phyloP scores from a whole-genome alignment of 805 yeast genomes.

The Cyberlindnera saturnus region DNA sequence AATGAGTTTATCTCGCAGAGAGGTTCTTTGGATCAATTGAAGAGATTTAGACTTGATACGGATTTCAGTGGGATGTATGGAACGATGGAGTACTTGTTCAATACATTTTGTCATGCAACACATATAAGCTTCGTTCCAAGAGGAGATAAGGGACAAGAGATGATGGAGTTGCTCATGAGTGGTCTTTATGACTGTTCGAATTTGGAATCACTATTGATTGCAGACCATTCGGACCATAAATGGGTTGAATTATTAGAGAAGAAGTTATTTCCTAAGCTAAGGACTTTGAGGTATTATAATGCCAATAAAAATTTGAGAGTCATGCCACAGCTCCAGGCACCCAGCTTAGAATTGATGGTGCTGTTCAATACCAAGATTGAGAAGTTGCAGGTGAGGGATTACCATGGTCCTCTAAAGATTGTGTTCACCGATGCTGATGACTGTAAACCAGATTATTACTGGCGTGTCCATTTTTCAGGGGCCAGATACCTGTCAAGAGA shows the following conservation, averaged over 20 bases:
- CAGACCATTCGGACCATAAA: neutral
- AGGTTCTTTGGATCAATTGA: neutral
- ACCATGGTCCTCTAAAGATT: neutral
- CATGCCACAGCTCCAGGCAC: neutral
- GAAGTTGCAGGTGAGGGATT: neutral
- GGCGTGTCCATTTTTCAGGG: neutral
- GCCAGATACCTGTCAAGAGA: neutral
- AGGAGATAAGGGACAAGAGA: neutral
- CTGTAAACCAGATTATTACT: neutral
- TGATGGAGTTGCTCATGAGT: constrained; percentile 1
- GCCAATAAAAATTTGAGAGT: neutral
- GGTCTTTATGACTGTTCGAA: neutral
- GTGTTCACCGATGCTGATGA: neutral
- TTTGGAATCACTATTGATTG: neutral
- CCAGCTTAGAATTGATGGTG: neutral
- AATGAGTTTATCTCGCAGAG: neutral
- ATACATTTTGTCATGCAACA: neutral
- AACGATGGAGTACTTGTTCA: constrained; percentile 3
- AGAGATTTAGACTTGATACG: constrained; percentile 6
- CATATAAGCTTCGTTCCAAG: neutral
- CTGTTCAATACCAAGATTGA: neutral
- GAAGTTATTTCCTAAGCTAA: neutral
- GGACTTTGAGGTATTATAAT: neutral
- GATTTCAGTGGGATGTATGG: constrained; percentile 4
- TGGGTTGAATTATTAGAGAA: neutral